Base-by-base conservation (phyloP, 2,329 filamentous ascomycete genomes). In the Simplicillium aogashimaense region DNA sequence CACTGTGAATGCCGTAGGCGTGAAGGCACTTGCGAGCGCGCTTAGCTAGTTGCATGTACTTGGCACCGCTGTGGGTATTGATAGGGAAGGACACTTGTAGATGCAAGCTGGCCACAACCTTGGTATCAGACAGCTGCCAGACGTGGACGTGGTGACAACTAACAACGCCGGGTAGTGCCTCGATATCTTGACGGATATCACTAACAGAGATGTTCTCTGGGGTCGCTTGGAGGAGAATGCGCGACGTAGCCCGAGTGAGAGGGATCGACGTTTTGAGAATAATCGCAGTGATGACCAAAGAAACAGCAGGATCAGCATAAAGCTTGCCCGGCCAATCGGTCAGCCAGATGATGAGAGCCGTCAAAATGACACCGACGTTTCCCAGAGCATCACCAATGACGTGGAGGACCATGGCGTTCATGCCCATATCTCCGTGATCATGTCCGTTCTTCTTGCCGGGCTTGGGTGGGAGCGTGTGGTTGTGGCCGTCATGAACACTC, bases 61-160 rank as follows among this genome's bases (percentile, higher is more conserved):
- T 79, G 54, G 76, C 74, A 32, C 76, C 78, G 33, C 83, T 83
- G 50, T 88, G 78, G 37, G 84, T 85, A 55, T 88, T 82, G 59
- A 94, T 88, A 50, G 89, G 85, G 58, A 94, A 95, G 36, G 81
- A 80, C 16, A 98, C 83, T 59, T 95, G 87, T 35, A 98, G 82
- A 57, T 98, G 92, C 62, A 98, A 77, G 10, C 85, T 92, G 11
- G 92, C 90, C 30, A 98, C 83, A 29, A 95, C 72, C 67, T 95
- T 95, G 39, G 88, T 92, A 57, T 97, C 90, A 13, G 85, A 94
- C 29, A 98, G 75, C 61, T 97, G 90, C 92, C 92, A 98, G 46
- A 98, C 88, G 58, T 98, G 92, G 16, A 98, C 74, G 59, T 98
- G 90, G 63, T 98, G 92, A 55, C 88, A 95, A 57, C 84, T 87